Conservation (phyloP, 1,284 basidiomycete genomes). For the Puccinia polysora region DNA sequence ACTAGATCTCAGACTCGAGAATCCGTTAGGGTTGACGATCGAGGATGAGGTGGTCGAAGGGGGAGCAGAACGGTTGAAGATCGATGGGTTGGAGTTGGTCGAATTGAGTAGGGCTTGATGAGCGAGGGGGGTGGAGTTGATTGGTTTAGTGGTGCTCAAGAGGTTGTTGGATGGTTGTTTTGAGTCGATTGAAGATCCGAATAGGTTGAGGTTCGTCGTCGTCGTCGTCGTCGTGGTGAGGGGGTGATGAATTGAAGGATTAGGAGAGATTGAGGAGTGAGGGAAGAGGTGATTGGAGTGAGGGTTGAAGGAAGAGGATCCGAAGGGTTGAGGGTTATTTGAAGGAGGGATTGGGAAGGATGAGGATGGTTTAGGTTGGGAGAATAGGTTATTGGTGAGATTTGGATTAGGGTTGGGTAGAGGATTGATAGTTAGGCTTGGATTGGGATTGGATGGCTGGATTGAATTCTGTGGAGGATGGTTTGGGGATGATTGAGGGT, state of each 20-base stretch:
- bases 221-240: not conserved
- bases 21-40: not conserved
- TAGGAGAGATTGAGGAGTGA: slow-evolving; percentile 1
- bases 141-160: not conserved
- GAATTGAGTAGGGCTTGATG: not conserved
- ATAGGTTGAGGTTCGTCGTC: not conserved
- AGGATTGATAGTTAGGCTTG: not conserved
- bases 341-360: not conserved
- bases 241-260: slow-evolving; percentile 6
- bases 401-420: not conserved
- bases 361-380: not conserved
- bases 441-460: slow-evolving; percentile 9
- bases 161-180: not conserved
- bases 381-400: slow-evolving; percentile 10
- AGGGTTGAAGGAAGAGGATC: not conserved
- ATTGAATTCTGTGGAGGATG: slow-evolving; percentile 2
- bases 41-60: slow-evolving; percentile 5
- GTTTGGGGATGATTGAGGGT: not conserved
- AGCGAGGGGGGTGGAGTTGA: not conserved
- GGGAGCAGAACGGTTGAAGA: not conserved
- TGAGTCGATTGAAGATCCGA: slow-evolving; percentile 1
- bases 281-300: not conserved
- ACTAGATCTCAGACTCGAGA: slow-evolving; percentile 17
- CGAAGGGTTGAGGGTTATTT: not conserved
- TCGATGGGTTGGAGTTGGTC: not conserved